Evolutionary conservation across 2,329 filamentous ascomycete genomes (phyloP), one percentile per base, ranked within the genome.

Genomic region (Sporothrix luriei): DNA sequence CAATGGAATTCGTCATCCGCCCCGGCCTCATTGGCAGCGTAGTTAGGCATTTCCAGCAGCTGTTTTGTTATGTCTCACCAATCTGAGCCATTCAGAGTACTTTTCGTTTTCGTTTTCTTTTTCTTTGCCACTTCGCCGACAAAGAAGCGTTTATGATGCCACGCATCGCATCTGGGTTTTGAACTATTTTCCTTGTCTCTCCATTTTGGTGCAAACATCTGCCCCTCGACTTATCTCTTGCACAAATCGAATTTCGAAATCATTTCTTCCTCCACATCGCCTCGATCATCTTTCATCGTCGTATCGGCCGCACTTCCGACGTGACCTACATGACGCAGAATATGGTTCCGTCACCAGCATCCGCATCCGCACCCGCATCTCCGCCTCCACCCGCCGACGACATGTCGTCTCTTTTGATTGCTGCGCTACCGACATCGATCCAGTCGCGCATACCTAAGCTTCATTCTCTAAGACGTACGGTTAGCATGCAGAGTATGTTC

Each of bases 361-460:
- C 26, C 46, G 33, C 51, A 13, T 4, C 26, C 46, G 11, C 55
- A 29, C 14, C 68, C 19, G 19, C 67, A 21, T 21, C 57, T n/a
- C 55, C 51, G 24, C 19, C 54, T 13, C 29, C 26, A 13, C 29
- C 26, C 21, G 24, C 49, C 46, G 43, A 64, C 55, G 68, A 54
- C 55, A 71, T 72, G 71, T 51, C 72, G 11, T 74, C 73, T 10
- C 72, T 74, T 29, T 57, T 71, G 43, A 68, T 65, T 46, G 70
- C 72, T 24, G 71, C 68, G 69, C 75, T 74, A 69, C 76, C 67
- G 70, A 76, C 70, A 40, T 73, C 69, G n/a, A 70, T 75, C 62
- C 74, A 75, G 67, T 71, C 74, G 13, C 72, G 73, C 29, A 73
- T 75, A 21, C 71, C 74, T 19, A 69, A 57, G 33, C 67, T 75